A percentile compares a stretch with the other conserved stretches of the same genome.
Evolutionary conservation across 1,284 basidiomycete species (phyloP).

Genomic region (Leccinum holopus): DNA sequence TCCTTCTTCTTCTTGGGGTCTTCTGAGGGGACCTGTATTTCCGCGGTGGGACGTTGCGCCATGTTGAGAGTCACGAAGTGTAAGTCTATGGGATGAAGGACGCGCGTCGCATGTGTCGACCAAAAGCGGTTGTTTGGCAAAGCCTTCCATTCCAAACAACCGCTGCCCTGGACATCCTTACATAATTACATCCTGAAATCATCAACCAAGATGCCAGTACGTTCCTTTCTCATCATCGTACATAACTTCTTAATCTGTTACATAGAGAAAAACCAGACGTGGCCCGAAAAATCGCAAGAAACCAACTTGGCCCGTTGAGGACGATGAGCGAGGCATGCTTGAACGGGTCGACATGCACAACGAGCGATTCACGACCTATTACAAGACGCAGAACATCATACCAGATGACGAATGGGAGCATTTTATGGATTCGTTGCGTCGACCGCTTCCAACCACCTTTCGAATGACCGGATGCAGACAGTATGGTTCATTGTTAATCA

Average conservation of each 20-base stretch:
- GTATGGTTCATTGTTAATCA: conserved; percentile 44
- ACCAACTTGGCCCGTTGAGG: conserved; percentile 4
- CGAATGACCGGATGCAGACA: conserved; percentile 86
- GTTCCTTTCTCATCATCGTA: conserved; percentile 1
- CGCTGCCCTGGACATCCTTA: not conserved
- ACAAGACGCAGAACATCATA: conserved; percentile 72
- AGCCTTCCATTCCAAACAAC: conserved; percentile 35
- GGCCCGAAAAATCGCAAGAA: conserved; percentile 6
- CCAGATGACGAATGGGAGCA: conserved; percentile 75
- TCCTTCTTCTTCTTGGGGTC: conserved; percentile 74
- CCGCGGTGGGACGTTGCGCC: conserved; percentile 56
- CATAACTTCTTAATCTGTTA: not conserved
- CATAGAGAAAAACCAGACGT: conserved; percentile 20
- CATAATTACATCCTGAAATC: not conserved
- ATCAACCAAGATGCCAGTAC: conserved; percentile 21
- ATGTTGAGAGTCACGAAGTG: conserved; percentile 35
- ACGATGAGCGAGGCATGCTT: conserved; percentile 42
- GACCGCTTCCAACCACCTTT: conserved; percentile 91
- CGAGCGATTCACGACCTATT: conserved; percentile 73
- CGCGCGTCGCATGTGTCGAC: conserved; percentile 31
- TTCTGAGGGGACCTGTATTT: conserved; percentile 62
- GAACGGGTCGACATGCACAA: conserved; percentile 69
- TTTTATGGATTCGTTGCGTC: conserved; percentile 69
- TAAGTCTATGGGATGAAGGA: conserved; percentile 19
- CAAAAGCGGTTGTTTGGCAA: conserved; percentile 36